Conservation (phyloP, 371 early-diverging fungal genomes). For the Mucor saturninus region DNA sequence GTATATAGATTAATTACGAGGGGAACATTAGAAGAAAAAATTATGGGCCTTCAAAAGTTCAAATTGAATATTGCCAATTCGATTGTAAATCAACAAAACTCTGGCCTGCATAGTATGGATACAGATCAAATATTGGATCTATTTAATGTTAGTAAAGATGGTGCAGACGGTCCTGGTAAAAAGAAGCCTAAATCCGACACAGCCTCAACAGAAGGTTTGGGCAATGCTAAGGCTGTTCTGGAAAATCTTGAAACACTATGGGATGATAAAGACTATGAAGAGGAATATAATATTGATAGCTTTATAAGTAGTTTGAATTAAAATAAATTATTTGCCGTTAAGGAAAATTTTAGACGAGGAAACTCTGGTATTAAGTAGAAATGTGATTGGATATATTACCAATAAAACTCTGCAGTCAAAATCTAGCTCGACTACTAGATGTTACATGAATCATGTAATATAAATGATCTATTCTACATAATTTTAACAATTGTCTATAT, state of each 20-base stretch:
- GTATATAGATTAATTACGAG: slow-evolving; percentile 92
- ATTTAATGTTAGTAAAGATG: slow-evolving; percentile 71
- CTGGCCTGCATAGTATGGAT: slow-evolving; percentile 91
- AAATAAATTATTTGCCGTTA: neutral
- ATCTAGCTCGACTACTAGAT: no score
- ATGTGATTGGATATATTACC: no score
- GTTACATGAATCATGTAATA: no score
- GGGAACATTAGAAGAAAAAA: slow-evolving; percentile 94
- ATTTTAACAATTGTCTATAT: no score
- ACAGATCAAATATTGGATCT: slow-evolving; percentile 94
- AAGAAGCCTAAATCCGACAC: slow-evolving; percentile 31
- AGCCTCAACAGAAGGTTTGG: slow-evolving; percentile 31
- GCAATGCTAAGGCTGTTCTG: slow-evolving; percentile 75
- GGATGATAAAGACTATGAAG: slow-evolving; percentile 95
- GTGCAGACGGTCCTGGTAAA: slow-evolving; percentile 26
- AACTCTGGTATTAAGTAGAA: no score
- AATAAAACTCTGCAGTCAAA: no score
- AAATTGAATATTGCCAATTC: slow-evolving; percentile 98
- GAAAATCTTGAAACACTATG: slow-evolving; percentile 89
- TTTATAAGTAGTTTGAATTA: slow-evolving; percentile 78
- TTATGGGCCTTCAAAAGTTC: slow-evolving; percentile 98
- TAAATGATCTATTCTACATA: no score
- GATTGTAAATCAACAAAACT: slow-evolving; percentile 97
- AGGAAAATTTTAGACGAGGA: no score
- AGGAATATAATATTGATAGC: slow-evolving; percentile 82